Evolutionary conservation across 306 rosid genomes (phyloP), one percentile per base, ranked within the genome.

Genomic region (Pyrus pyrifolia): DNA sequence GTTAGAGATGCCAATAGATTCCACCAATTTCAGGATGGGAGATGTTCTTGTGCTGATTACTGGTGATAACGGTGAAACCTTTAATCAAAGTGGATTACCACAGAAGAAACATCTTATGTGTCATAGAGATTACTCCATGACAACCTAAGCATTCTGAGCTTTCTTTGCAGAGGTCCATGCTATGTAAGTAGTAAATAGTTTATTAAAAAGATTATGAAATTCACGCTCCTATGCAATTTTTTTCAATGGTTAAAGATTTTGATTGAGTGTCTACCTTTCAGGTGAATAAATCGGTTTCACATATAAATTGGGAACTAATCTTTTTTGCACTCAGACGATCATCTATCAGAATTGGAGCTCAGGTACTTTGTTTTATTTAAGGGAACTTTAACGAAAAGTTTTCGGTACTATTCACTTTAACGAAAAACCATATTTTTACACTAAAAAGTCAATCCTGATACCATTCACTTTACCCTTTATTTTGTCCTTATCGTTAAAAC

Each of bases 1-100:
- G 77, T 81, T 27, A 76, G 84, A 81, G 84, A 76, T 76, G 51
- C 81, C 44, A 81, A 81, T n/a, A 76, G 74, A 42, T 81, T 81
- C 73, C 84, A 81, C 40, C 74, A 81, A 22, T 81, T 81, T 62
- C 74, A 70, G 59, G 80, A 76, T 3, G 77, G 84, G 3, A 29
- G 17, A 25, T 81, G 84, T 63, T 81, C 84, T 44, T 81, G 84
- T 71, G 76, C 72, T 66, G 81, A 81, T 67, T 81, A 81, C 59
- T 81, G 78, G 85, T 81, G 85, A 81, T 35, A 17, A 30, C 18
- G 68, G 18, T 33, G 6, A 59, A 27, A 5, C 18, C 18, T 23
- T 23, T 3, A 14, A 40, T 22, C 31, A 14, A 9, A 31, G 40
- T 58, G 25, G 22, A 73, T 59, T 15, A 17, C 76, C 27, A 25